Conservation (phyloP, 2,329 filamentous ascomycete genomes). For the Cladosporium colombiae region DNA sequence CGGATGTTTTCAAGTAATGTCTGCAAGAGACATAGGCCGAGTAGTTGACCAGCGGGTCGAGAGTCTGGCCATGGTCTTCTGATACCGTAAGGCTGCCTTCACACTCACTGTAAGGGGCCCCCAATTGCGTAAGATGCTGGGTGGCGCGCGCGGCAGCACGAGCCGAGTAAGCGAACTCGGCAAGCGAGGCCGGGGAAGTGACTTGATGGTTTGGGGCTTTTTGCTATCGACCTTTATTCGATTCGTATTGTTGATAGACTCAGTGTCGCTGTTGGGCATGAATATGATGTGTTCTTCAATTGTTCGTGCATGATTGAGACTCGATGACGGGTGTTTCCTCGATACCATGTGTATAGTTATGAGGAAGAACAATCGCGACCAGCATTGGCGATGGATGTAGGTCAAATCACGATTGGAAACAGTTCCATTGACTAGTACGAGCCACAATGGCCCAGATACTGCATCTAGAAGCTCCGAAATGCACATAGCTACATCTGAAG, state of each 20-base stretch:
- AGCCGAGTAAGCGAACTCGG: conserved; percentile 11
- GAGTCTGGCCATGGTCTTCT: conserved; percentile 3
- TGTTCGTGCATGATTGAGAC: not conserved
- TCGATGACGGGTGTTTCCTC: not conserved
- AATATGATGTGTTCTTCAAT: not conserved
- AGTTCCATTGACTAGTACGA: too few species aligned
- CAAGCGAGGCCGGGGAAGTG: conserved; percentile 11
- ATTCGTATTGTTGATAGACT: not conserved
- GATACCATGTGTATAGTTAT: not conserved
- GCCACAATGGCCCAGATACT: too few species aligned
- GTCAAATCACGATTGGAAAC: not conserved
- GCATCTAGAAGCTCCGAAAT: too few species aligned
- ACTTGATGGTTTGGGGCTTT: not conserved
- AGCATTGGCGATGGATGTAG: not conserved
- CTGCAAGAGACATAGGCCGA: not conserved
- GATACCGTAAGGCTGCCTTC: conserved; percentile 1
- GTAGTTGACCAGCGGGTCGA: not conserved
- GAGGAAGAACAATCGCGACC: not conserved
- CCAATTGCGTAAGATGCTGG: conserved; percentile 9
- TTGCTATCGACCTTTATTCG: not conserved
- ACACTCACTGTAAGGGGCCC: not conserved
- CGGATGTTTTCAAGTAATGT: not conserved
- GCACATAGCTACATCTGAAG: not conserved
- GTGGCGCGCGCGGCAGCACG: conserved; percentile 10
- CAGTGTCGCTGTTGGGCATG: not conserved